These are phyloP conservation scores for Xylariales sp. DNA, from an alignment of 2,329 filamentous ascomycete species.

Conservation along the genomic window DNA sequence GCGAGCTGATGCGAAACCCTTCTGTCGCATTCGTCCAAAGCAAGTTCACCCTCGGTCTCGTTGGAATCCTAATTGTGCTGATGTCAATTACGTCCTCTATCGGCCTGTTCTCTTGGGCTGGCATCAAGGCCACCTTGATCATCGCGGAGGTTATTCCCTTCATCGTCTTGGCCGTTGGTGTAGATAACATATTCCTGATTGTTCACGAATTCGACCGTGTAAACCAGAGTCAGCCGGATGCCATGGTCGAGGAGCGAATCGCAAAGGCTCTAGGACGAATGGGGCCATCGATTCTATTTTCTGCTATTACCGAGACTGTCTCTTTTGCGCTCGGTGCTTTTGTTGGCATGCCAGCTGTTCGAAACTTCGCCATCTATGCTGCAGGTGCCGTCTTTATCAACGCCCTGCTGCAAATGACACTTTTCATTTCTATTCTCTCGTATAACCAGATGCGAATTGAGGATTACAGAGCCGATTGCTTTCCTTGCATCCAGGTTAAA, in stretches of 20 bases:
- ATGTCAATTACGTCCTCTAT: conserved; percentile 98
- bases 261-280: conserved; percentile 92
- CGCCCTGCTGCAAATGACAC: conserved; percentile 93
- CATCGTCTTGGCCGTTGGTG: conserved; percentile 93
- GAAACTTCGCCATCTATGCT: conserved; percentile 97
- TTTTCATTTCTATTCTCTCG: conserved; percentile 92
- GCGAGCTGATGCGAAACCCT: conserved; percentile 83
- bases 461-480: conserved; percentile 87
- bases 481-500: conserved; percentile 87
- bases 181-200: conserved; percentile 99
- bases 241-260: conserved; percentile 85
- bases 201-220: conserved; percentile 98
- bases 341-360: conserved; percentile 96
- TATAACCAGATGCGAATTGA: conserved; percentile 94
- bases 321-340: conserved; percentile 93
- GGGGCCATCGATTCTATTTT: conserved; percentile 95
- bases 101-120: conserved; percentile 90
- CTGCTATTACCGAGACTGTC: conserved; percentile 92
- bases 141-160: conserved; percentile 99
- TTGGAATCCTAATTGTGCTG: conserved; percentile 92
- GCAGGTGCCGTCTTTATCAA: conserved; percentile 98
- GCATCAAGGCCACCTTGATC: conserved; percentile 94
- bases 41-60: conserved; percentile 95
- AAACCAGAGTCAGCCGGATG: conserved; percentile 90
- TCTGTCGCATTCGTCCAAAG: conserved; percentile 90